Base-by-base conservation (phyloP, 2,329 filamentous ascomycete genomes). In the Botryotinia convoluta region DNA sequence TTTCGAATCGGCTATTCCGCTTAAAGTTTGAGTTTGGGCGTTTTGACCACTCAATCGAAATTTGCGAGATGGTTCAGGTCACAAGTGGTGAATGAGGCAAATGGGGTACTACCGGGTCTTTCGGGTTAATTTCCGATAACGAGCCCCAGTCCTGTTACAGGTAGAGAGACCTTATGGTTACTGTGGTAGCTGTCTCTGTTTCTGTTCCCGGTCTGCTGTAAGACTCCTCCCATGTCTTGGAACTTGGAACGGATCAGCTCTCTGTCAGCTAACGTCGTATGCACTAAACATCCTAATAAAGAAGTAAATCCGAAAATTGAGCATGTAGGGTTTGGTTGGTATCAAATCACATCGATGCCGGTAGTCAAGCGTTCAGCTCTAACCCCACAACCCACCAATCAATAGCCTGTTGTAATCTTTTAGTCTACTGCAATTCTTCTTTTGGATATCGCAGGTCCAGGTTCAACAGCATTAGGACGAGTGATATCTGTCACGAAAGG, bases 61-160 rank as follows among this genome's bases (percentile, higher is more conserved):
- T 39, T 68, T 54, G 51, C 20, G 16, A 12, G 22, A 22, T 39
- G 26, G 45, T 54, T 68, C 64, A 54, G 26, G 42, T 35, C n/a
- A 22, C 44, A 20, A 64, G 35, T 68, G 45, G 62, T 35, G 29
- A 65, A 35, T 35, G 62, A 37, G 29, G 64, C 29, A 22, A 65
- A 59, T 72, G 37, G 37, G 16, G 9, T 44, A 54, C 22, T 44
- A 59, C 45, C 70, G 70, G 70, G 39, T 68, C 35, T 59, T 39
- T 72, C 70, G 70, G 62, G 29, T 60, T 72, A 60, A 72, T 72
- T 72, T 68, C 62, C 70, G 70, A 59, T 48, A 60, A 57, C 26
- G 64, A 68, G 35, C 35, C 48, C 35, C 35, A n/a, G 64, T 42
- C 64, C 37, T 68, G 48, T 68, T 68, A 37, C 48, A 68, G 64